Base-by-base conservation (phyloP, 1,284 basidiomycete species). In the Tausonia pullulans region DNA sequence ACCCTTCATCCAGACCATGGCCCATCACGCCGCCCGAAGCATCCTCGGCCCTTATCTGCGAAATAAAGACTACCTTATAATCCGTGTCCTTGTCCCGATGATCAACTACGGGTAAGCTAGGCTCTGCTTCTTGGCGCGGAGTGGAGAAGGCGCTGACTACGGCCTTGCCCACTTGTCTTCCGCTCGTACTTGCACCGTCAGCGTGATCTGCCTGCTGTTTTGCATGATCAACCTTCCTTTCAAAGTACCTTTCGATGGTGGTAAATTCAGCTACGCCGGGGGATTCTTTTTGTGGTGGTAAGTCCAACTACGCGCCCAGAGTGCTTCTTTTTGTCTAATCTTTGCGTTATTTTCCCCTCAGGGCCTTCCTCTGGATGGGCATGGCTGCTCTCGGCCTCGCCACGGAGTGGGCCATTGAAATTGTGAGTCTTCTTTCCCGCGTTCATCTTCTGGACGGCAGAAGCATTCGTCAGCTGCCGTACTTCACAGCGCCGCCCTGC, bases 221-320 rank as follows among this genome's bases (percentile, higher is more conserved):
- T 79, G 84, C 5, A 78, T 88, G 66, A 71, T 89, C 46, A 83
- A 80, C 59, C 44, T 57, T 3, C 85, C 85, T 0, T 89, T 88
- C 77, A 79, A 82, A 51, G 76, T 84, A 5, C 81, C 83, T 43
- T 7, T 76, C 60, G 61, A 51, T 59, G 71, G 62, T 50, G 74
- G 74, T 9, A 75, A 77, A 61, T 79, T 71, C 70, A 76, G 74
- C 0, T 72, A 77, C 5, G 72, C 75, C 43, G 79, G 75, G 0
- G 87, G 87, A 0, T 88, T 88, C 74, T 76, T 88, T 67, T 76
- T 88, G 39, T 87, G 86, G 76, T 88, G 86, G 84, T 85, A 87
- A 81, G 75, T 86, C 67, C 2, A 27, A 27, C 82, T 83, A 2
- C 27, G 27, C 27, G 27, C 27, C 27, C 27, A 2, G 27, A 27